These are phyloP conservation scores for Flagelloscypha sp. DNA, from an alignment of 768 basidiomycete genomes.

Conservation along the genomic window DNA sequence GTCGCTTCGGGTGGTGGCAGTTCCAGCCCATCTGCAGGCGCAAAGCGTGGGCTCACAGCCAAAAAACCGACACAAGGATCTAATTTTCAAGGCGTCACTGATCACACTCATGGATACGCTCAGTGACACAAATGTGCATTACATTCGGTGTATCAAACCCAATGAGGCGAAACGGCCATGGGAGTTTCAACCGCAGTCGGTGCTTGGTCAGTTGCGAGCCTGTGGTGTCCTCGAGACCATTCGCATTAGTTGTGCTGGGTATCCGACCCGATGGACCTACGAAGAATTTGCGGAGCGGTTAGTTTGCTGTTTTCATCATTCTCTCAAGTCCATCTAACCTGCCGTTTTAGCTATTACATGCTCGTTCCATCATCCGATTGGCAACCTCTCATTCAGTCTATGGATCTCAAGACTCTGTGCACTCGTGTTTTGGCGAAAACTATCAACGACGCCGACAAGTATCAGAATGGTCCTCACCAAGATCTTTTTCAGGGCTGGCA, in stretches of 20 bases:
- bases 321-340: slow-evolving; percentile 3
- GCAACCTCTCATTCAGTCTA: slow-evolving; percentile 74
- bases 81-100: slow-evolving; percentile 94
- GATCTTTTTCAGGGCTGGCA: slow-evolving; percentile 98
- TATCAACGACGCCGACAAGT: slow-evolving; percentile 91
- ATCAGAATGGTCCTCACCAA: slow-evolving; percentile 95
- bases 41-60: slow-evolving; percentile 59
- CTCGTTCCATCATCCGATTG: slow-evolving; percentile 82
- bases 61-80: slow-evolving; percentile 96
- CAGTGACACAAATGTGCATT: slow-evolving; percentile 95
- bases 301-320: slow-evolving; percentile 16
- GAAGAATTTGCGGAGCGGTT: slow-evolving; percentile 98
- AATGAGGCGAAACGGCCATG: slow-evolving; percentile 95
- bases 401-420: slow-evolving; percentile 78
- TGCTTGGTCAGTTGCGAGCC: slow-evolving; percentile 88
- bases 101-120: slow-evolving; percentile 96
- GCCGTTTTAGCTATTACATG: slow-evolving; percentile 81
- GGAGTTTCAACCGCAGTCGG: slow-evolving; percentile 95
- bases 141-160: slow-evolving; percentile 98
- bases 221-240: slow-evolving; percentile 99
- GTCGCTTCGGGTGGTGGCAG: slow-evolving; percentile 39
- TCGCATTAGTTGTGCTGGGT: slow-evolving; percentile 96
- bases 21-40: slow-evolving; percentile 26
- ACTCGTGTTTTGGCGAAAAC: slow-evolving; percentile 76
- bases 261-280: slow-evolving; percentile 96